These are phyloP conservation scores for Alloascoidea africana DNA, from an alignment of 805 yeast genomes.

Conservation along the genomic window DNA sequence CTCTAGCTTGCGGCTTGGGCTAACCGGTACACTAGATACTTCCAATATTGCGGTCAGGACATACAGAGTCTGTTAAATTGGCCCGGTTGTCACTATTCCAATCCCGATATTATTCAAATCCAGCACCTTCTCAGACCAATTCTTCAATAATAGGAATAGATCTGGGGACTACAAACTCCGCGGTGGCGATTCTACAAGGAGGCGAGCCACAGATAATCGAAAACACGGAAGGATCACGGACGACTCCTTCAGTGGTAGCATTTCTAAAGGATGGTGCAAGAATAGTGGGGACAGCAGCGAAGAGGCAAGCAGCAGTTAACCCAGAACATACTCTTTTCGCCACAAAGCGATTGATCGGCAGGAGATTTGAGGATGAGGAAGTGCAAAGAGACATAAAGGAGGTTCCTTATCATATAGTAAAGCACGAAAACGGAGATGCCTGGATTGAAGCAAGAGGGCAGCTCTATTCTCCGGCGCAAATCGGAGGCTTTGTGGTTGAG, in stretches of 20 bases:
- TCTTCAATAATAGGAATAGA: slow-evolving; percentile 34
- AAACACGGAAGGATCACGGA: slow-evolving; percentile 65
- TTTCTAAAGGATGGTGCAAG: slow-evolving; percentile 31
- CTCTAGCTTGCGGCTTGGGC: too few species aligned
- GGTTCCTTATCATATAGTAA: slow-evolving; percentile 48
- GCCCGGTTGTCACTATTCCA: too few species aligned
- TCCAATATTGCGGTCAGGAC: too few species aligned
- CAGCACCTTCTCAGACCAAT: slow-evolving; percentile 31
- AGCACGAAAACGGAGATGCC: slow-evolving; percentile 51
- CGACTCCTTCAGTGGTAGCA: slow-evolving; percentile 72
- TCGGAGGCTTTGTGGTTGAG: slow-evolving; percentile 47
- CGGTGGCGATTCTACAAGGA: slow-evolving; percentile 62
- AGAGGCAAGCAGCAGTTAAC: slow-evolving; percentile 62
- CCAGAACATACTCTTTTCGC: slow-evolving; percentile 71
- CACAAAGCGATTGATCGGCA: slow-evolving; percentile 68
- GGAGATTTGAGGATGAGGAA: slow-evolving; percentile 52
- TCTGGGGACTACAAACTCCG: slow-evolving; percentile 77
- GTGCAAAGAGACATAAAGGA: slow-evolving; percentile 50
- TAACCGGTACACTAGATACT: too few species aligned
- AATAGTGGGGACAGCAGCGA: slow-evolving; percentile 57
- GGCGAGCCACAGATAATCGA: slow-evolving; percentile 51
- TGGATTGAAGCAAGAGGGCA: slow-evolving; percentile 38
- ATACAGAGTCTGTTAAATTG: too few species aligned
- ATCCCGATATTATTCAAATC: slow-evolving; percentile 31
- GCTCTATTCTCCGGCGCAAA: slow-evolving; percentile 50